Evolutionary conservation across 306 rosid genomes (phyloP).

Genomic region (Calophaca sinica): DNA sequence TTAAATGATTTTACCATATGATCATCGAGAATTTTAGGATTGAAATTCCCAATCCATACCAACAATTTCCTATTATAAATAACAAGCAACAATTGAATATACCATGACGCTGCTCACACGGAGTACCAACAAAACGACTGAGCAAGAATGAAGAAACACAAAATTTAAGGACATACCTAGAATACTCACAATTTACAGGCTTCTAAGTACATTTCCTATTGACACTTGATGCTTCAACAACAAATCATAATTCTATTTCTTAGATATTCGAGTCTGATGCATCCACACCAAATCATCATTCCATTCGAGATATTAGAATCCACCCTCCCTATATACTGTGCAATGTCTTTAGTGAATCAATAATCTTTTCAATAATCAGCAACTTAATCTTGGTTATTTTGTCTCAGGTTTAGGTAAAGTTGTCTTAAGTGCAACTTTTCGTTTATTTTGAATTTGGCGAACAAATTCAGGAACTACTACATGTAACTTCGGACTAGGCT

Average conservation of each 20-base stretch:
- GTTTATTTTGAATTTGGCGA: slow-evolving; percentile 57
- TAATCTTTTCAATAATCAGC: slow-evolving; percentile 39
- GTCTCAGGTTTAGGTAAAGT: slow-evolving; percentile 46
- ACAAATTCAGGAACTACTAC: slow-evolving; percentile 50
- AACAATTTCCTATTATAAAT: slow-evolving; percentile 32
- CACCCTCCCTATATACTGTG: slow-evolving; percentile 49
- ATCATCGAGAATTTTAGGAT: not conserved
- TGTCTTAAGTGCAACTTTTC: slow-evolving; percentile 47
- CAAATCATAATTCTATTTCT: slow-evolving; percentile 48
- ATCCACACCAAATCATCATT: slow-evolving; percentile 45
- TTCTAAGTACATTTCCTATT: slow-evolving; percentile 35
- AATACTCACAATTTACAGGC: slow-evolving; percentile 44
- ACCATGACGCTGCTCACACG: slow-evolving; percentile 4
- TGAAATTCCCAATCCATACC: slow-evolving; percentile 30
- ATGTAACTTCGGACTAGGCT: slow-evolving; percentile 53
- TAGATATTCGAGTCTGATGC: slow-evolving; percentile 37
- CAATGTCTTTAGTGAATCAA: slow-evolving; percentile 49
- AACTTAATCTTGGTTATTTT: slow-evolving; percentile 38
- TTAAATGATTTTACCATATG: slow-evolving; percentile 11
- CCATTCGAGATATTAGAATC: slow-evolving; percentile 39
- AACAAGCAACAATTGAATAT: slow-evolving; percentile 30
- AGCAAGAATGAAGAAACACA: slow-evolving; percentile 1
- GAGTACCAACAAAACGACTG: slow-evolving; percentile 19
- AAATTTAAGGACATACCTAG: slow-evolving; percentile 22
- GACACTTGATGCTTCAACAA: slow-evolving; percentile 42